phyloP scores from a whole-genome alignment of 352 stramenopile species.

The Pythium folliculosum region DNA sequence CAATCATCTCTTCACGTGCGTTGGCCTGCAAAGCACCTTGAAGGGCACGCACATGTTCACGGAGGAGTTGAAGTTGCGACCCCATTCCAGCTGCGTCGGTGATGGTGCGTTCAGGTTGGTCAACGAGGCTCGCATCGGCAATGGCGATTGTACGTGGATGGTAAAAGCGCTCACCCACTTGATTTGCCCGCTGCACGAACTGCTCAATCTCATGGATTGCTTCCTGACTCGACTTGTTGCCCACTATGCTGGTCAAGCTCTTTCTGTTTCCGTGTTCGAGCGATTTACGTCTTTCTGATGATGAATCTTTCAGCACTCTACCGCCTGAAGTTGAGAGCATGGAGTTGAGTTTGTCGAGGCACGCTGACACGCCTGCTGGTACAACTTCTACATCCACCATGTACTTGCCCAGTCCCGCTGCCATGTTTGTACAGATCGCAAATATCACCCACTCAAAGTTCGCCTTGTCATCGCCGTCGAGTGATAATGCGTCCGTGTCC shows the following conservation, averaged over 20 bases:
- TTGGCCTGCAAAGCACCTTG: neutral
- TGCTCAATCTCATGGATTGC: conserved; percentile 54
- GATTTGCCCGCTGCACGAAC: conserved; percentile 54
- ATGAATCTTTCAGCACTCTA: conserved; percentile 17
- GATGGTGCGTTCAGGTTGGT: neutral
- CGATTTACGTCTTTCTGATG: conserved; percentile 22
- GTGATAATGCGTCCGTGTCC: conserved; percentile 8
- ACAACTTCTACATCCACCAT: conserved; percentile 67
- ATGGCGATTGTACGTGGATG: conserved; percentile 26
- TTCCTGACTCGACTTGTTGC: conserved; percentile 17
- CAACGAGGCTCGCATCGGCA: neutral
- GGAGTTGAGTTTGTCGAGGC: conserved; percentile 73
- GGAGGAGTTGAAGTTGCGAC: conserved; percentile 15
- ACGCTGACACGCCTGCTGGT: conserved; percentile 51
- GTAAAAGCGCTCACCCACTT: conserved; percentile 60
- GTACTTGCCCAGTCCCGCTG: conserved; percentile 69
- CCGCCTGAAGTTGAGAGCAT: conserved; percentile 41
- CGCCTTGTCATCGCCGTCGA: conserved; percentile 59
- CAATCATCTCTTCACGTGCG: neutral
- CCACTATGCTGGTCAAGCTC: neutral
- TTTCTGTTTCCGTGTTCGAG: conserved; percentile 1
- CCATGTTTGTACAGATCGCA: conserved; percentile 74
- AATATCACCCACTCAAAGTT: conserved; percentile 82
- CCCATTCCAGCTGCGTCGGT: conserved; percentile 10
- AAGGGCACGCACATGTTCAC: conserved; percentile 23